Evolutionary conservation across 148 eudicot species (phyloP), one percentile per base, ranked within the genome.

Genomic region (Heliosperma pusillum): DNA sequence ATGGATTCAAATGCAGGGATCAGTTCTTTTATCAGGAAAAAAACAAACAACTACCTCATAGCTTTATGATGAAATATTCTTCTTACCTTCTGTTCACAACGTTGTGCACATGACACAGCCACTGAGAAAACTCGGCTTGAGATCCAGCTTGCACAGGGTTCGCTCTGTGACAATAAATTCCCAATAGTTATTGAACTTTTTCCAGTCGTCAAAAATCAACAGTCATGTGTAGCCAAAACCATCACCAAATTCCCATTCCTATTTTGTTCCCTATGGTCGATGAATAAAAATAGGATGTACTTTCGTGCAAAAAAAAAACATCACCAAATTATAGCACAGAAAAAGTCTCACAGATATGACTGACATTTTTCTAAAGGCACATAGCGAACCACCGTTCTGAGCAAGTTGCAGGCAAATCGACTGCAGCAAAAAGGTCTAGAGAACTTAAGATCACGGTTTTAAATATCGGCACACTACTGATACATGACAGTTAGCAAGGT

Each of bases 1-100:
- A 33, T 58, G 2, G 24, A n/a, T 1, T n/a, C 1, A 16, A 21
- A 58, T 8, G 24, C 13, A 17, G 21, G 12, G 12, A 3, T 11
- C 62, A 6, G 26, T 33, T 7, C 5, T 33, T 33, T 5, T 33
- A 33, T 33, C 40, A 33, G 40, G 6, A 33, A 33, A 5, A 33
- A 33, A 7, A 33, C 40, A 33, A 33, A 7, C 6, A 33, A 33
- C 40, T 33, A 33, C 40, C 40, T 33, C 40, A 33, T 2, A 2
- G 40, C 5, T 33, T 33, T 33, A 33, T 33, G 40, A 3, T 50
- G 20, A 52, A 77, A 26, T 12, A 52, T 7, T 47, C 25, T 60
- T 20, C 75, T 82, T 82, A 93, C 98, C 98, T 93, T 87, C 95
- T 85, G 78, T 93, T 93, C 44, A 93, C 95, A 69, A 91, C 90